Evolutionary conservation across 2,329 filamentous ascomycete genomes (phyloP).

Genomic region (Alternaria panax): DNA sequence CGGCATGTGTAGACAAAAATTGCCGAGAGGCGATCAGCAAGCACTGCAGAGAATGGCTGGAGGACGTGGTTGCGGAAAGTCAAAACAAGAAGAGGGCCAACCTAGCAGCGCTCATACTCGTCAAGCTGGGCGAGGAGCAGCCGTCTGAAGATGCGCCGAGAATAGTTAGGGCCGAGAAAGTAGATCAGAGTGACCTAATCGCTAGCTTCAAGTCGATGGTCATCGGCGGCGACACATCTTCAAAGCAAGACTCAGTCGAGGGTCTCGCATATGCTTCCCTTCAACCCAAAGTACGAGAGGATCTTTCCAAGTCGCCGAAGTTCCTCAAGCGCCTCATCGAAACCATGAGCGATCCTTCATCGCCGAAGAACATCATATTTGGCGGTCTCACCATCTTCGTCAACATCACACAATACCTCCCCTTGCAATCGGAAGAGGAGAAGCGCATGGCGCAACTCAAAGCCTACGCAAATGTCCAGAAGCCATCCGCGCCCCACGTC

Average conservation of each 20-base stretch:
- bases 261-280: conserved; percentile 92
- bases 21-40: conserved; percentile 86
- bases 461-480: conserved; percentile 88
- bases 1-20: conserved; percentile 82
- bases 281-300: conserved; percentile 83
- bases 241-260: conserved; percentile 78
- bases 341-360: conserved; percentile 56
- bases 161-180: conserved; percentile 41
- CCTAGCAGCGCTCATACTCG: conserved; percentile 63
- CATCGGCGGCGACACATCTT: conserved; percentile 63
- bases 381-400: conserved; percentile 84
- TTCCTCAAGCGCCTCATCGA: conserved; percentile 76
- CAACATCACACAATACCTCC: conserved; percentile 84
- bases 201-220: conserved; percentile 70
- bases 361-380: conserved; percentile 71
- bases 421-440: conserved; percentile 83
- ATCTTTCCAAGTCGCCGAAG: conserved; percentile 70
- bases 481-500: conserved; percentile 66
- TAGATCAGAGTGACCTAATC: conserved; percentile 59
- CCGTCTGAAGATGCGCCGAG: conserved; percentile 37
- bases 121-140: conserved; percentile 58
- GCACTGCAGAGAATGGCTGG: conserved; percentile 86
- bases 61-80: conserved; percentile 79
- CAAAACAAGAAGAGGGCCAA: conserved; percentile 64
- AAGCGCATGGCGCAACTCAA: conserved; percentile 92